phyloP scores from a whole-genome alignment of 805 yeast species.

The Starmerella powellii region DNA sequence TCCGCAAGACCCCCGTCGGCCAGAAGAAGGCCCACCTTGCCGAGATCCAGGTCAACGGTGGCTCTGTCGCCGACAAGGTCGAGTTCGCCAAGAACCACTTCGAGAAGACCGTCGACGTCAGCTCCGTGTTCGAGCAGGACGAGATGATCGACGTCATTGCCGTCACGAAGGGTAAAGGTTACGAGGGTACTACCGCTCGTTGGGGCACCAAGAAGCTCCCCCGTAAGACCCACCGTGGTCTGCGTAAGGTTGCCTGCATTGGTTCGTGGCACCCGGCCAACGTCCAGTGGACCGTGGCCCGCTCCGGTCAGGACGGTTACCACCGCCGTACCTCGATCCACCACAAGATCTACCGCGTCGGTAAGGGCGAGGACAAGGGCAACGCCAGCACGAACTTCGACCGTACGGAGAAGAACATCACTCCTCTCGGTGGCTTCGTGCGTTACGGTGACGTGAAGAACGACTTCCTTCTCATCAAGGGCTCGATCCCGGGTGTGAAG shows the following conservation, averaged over 20 bases:
- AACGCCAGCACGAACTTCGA: slow-evolving; percentile 94
- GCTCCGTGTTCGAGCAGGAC: slow-evolving; percentile 94
- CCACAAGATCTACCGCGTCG: slow-evolving; percentile 99
- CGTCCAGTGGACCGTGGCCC: slow-evolving; percentile 99
- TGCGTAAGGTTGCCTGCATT: slow-evolving; percentile 99
- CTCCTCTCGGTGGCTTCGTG: slow-evolving; percentile 99
- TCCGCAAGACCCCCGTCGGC: slow-evolving; percentile 96
- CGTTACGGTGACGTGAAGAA: slow-evolving; percentile 97
- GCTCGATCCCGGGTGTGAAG: slow-evolving; percentile 99
- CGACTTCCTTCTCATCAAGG: slow-evolving; percentile 96
- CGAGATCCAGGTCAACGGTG: slow-evolving; percentile 99
- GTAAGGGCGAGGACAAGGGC: slow-evolving; percentile 89
- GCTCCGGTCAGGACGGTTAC: slow-evolving; percentile 99
- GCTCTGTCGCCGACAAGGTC: slow-evolving; percentile 93
- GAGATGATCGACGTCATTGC: slow-evolving; percentile 98
- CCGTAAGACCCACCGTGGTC: slow-evolving; percentile 99
- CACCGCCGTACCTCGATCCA: slow-evolving; percentile 99
- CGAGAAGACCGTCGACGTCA: slow-evolving; percentile 95
- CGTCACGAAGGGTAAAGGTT: slow-evolving; percentile 99
- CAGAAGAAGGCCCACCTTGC: slow-evolving; percentile 99
- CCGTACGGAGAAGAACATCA: slow-evolving; percentile 99
- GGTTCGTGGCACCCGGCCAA: slow-evolving; percentile 99
- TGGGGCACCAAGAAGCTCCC: slow-evolving; percentile 99
- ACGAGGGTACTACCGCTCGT: slow-evolving; percentile 99
- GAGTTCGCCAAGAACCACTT: slow-evolving; percentile 98